Conservation (phyloP, 495 filamentous ascomycete genomes). For the Penicillium riverlandense region DNA sequence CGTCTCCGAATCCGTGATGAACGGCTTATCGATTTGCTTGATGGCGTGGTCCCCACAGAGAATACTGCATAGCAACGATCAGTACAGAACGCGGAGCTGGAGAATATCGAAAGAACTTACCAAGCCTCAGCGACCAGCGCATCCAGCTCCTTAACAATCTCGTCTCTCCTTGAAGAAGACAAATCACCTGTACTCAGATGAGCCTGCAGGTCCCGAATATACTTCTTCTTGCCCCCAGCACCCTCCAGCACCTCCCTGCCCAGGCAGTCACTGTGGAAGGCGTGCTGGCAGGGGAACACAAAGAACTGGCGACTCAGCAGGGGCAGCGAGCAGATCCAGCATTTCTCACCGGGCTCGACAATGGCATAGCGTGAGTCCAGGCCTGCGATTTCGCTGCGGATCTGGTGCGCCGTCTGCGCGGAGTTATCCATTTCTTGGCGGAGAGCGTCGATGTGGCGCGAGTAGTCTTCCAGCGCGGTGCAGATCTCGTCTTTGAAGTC, state of each 20-base stretch:
- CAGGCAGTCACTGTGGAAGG: constrained; percentile 91
- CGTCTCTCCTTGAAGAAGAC: constrained; percentile 61
- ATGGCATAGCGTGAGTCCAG: constrained; percentile 89
- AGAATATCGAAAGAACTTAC: constrained; percentile 39
- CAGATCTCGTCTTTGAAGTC: constrained; percentile 99
- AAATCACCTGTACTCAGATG: constrained; percentile 67
- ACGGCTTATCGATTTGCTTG: constrained; percentile 86
- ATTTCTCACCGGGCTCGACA: constrained; percentile 92
- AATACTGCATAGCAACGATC: constrained; percentile 35
- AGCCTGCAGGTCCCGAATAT: constrained; percentile 78
- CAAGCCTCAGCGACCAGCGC: constrained; percentile 72
- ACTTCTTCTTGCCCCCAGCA: constrained; percentile 63
- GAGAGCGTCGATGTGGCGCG: constrained; percentile 78
- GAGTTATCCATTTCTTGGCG: constrained; percentile 94
- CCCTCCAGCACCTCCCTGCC: constrained; percentile 73
- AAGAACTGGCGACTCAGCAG: constrained; percentile 88
- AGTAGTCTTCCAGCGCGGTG: constrained; percentile 84
- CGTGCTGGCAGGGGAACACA: constrained; percentile 96
- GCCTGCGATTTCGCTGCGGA: constrained; percentile 75
- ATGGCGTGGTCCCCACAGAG: constrained; percentile 92
- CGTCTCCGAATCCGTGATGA: constrained; percentile 64
- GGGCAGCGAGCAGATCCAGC: constrained; percentile 79
- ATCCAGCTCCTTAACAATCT: constrained; percentile 83
- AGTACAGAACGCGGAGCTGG: background rate
- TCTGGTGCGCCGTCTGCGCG: constrained; percentile 77